Evolutionary conservation across 73 alveolate genomes (phyloP), one percentile per base, ranked within the genome.

Genomic region (Paramecium primaurelia): DNA sequence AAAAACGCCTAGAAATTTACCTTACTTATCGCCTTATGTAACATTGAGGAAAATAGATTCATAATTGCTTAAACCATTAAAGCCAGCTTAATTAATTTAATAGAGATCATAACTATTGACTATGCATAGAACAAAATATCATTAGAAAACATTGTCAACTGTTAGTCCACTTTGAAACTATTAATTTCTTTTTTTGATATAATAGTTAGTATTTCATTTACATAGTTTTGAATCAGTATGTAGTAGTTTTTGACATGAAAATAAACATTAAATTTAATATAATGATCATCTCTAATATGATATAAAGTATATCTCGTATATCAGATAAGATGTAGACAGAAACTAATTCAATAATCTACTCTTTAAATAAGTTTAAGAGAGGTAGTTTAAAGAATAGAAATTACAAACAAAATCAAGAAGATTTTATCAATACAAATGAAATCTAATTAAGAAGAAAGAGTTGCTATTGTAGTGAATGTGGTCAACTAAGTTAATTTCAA

Each of bases 101-200:
- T 34, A 64, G 47, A 28, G 84, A 64, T 64, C 84, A 9, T 34
- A 64, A 64, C 26, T 64, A 28, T 34, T 64, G 47, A 64, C 42
- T 28, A 28, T 64, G 47, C 45, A 28, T 26, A 10, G 49, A 64
- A 64, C 84, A 4, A 64, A 64, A 64, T 34, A 64, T 26, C 84
- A 64, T 64, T 14, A 54, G 69, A 64, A 64, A 34, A 64, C 84
- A 32, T 34, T 32, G 47, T 64, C 84, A 64, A 64, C 84, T 32
- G 84, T 34, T 64, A 34, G 20, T 64, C 84, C 84, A 64, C 47
- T 32, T 28, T 64, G 84, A 64, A 64, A 64, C 84, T 64, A 64
- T 64, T 64, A 64, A 64, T 64, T 64, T 64, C 84, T 64, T 64
- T 64, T 64, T 64, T 64, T 64, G 22, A 64, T 64, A 64, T 64